Conservation (phyloP, 371 early-diverging fungal genomes). For the Mucor sp. region DNA sequence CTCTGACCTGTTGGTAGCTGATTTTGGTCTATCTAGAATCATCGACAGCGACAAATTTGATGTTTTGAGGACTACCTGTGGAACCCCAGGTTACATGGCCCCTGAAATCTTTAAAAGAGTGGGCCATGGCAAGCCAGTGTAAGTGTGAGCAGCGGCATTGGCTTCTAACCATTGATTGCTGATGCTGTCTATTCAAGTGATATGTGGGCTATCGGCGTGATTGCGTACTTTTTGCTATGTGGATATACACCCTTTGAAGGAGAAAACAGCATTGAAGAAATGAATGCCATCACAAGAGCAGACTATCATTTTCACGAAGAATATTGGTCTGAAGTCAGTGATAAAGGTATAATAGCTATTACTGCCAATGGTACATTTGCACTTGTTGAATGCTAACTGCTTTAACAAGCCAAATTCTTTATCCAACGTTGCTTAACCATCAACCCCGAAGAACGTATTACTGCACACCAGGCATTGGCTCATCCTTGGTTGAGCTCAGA, state of each 20-base stretch:
- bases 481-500: constrained; percentile 59
- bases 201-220: constrained; percentile 92
- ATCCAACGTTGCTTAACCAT: constrained; percentile 54
- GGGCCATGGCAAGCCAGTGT: constrained; percentile 69
- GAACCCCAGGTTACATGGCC: constrained; percentile 89
- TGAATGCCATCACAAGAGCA: constrained; percentile 69
- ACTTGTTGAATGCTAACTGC: background rate
- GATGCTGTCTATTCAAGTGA: constrained; percentile 47
- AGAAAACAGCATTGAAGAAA: constrained; percentile 58
- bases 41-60: constrained; percentile 81
- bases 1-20: constrained; percentile 79
- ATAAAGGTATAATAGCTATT: too few species aligned
- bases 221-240: constrained; percentile 85
- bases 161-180: background rate
- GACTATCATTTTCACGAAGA: constrained; percentile 77
- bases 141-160: constrained; percentile 12
- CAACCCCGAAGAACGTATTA: constrained; percentile 50
- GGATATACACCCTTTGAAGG: constrained; percentile 92
- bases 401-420: constrained; percentile 76
- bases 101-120: constrained; percentile 77
- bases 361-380: too few species aligned
- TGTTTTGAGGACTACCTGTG: constrained; percentile 79
- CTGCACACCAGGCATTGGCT: constrained; percentile 59
- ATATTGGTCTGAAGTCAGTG: constrained; percentile 68
- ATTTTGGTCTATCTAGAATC: constrained; percentile 86